Percentiles rank a stretch among this genome's conserved stretches.
Evolutionary conservation across 192 early-diverging fungal species (phyloP).

Genomic region (Entrophospora sp.): DNA sequence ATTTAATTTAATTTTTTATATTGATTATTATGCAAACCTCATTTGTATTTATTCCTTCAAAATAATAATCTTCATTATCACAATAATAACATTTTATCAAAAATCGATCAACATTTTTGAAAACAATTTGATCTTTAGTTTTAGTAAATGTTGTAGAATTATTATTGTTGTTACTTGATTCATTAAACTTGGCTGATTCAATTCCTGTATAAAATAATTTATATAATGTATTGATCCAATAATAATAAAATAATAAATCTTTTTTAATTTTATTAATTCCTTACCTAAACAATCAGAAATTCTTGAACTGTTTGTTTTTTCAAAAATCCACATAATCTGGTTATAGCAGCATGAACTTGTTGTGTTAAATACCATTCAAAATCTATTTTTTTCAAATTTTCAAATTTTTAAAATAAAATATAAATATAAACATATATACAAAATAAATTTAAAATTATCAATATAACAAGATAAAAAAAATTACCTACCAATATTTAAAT

Average conservation of each 20-base stretch:
- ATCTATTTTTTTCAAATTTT: too few species aligned
- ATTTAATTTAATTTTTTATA: slow-evolving; percentile 9
- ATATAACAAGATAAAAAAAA: neutral
- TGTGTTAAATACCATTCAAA: slow-evolving; percentile 89
- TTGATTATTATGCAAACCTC: slow-evolving; percentile 11
- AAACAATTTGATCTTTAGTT: slow-evolving; percentile 65
- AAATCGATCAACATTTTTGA: slow-evolving; percentile 61
- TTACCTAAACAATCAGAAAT: slow-evolving; percentile 78
- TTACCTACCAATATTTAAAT: slow-evolving; percentile 37
- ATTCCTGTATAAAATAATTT: slow-evolving; percentile 34
- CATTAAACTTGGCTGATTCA: slow-evolving; percentile 61
- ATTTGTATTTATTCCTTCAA: slow-evolving; percentile 25
- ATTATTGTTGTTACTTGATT: neutral
- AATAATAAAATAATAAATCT: neutral
- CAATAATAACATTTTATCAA: slow-evolving; percentile 54
- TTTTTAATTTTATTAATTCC: neutral
- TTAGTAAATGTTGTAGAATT: slow-evolving; percentile 28
- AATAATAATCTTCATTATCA: slow-evolving; percentile 33
- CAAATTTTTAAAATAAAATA: slow-evolving; percentile 1
- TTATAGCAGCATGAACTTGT: slow-evolving; percentile 84
- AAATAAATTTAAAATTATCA: neutral
- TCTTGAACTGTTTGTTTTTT: slow-evolving; percentile 67
- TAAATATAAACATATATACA: neutral
- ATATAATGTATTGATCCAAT: neutral
- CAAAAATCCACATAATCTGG: slow-evolving; percentile 74